Evolutionary conservation across 2,329 filamentous ascomycete species (phyloP).

Genomic region (Aspergillus tubingensis): DNA sequence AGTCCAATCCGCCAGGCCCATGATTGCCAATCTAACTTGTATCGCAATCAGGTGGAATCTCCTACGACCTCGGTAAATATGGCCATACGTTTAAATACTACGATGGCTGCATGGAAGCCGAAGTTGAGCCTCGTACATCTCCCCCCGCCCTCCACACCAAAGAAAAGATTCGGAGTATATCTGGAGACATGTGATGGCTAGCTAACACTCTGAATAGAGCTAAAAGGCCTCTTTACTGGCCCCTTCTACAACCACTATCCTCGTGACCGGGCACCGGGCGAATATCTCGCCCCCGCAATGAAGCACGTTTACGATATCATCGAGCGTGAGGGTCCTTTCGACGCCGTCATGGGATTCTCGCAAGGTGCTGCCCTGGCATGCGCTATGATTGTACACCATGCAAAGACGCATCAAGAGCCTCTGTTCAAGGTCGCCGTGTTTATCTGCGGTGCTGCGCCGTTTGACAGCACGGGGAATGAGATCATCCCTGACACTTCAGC

Average conservation of each 20-base stretch:
- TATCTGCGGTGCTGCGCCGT: slow-evolving; percentile 32
- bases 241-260: slow-evolving; percentile 37
- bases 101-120: slow-evolving; percentile 28
- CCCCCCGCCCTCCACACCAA: neutral
- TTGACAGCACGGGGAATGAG: slow-evolving; percentile 26
- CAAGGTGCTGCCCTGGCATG: slow-evolving; percentile 35
- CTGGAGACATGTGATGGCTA: no score
- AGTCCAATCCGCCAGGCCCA: neutral
- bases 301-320: slow-evolving; percentile 26
- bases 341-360: slow-evolving; percentile 36
- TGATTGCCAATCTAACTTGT: neutral
- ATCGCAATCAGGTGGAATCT: slow-evolving; percentile 29
- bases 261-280: slow-evolving; percentile 24
- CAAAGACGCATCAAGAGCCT: slow-evolving; percentile 24
- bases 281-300: slow-evolving; percentile 27
- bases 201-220: slow-evolving; percentile 21
- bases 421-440: slow-evolving; percentile 36
- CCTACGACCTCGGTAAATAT: slow-evolving; percentile 27
- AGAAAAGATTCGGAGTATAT: neutral
- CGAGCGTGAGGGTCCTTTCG: slow-evolving; percentile 32
- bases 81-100: slow-evolving; percentile 34
- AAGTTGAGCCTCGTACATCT: slow-evolving; percentile 30
- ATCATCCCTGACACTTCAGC: slow-evolving; percentile 10
- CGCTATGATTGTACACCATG: slow-evolving; percentile 27
- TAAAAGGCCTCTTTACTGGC: slow-evolving; percentile 32